Conservation (phyloP, 1,139 yeast species). For the Protomyces arabidopsidicola region DNA sequence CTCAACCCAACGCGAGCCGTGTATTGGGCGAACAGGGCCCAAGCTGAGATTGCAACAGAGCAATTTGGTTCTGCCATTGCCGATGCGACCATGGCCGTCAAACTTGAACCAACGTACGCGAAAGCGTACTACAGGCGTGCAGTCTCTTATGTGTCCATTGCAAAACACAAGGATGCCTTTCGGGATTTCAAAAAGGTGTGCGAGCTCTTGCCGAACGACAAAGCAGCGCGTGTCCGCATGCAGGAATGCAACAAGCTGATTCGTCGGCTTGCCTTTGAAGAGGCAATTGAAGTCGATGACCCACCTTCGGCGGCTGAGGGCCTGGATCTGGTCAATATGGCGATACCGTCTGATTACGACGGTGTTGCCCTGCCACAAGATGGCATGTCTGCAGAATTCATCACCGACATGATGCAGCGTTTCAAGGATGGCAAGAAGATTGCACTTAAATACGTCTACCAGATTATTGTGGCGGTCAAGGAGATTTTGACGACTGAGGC, state of each 20-base stretch:
- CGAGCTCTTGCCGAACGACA: conserved; percentile 62
- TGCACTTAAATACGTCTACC: conserved; percentile 78
- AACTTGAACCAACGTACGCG: conserved; percentile 59
- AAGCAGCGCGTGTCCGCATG: conserved; percentile 58
- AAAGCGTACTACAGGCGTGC: conserved; percentile 76
- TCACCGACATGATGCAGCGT: conserved; percentile 58
- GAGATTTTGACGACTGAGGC: conserved; percentile 57
- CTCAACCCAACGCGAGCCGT: conserved; percentile 64
- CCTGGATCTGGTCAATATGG: conserved; percentile 33
- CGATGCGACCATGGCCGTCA: conserved; percentile 71
- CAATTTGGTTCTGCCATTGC: conserved; percentile 77
- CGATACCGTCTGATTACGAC: conserved; percentile 56
- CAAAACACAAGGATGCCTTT: conserved; percentile 71
- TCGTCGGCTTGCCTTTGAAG: conserved; percentile 74
- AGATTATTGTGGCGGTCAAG: conserved; percentile 66
- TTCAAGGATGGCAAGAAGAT: conserved; percentile 70
- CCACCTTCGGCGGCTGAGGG: conserved; percentile 39
- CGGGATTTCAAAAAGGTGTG: conserved; percentile 64
- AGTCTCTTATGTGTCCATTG: conserved; percentile 68
- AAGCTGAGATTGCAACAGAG: conserved; percentile 79
- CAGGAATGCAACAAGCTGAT: conserved; percentile 63
- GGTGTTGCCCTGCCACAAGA: conserved; percentile 53
- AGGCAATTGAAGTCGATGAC: conserved; percentile 74
- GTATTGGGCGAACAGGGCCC: conserved; percentile 82
- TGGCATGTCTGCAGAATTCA: conserved; percentile 49